Evolutionary conservation across 768 basidiomycete genomes (phyloP).

Genomic region (Tricholoma sp.): DNA sequence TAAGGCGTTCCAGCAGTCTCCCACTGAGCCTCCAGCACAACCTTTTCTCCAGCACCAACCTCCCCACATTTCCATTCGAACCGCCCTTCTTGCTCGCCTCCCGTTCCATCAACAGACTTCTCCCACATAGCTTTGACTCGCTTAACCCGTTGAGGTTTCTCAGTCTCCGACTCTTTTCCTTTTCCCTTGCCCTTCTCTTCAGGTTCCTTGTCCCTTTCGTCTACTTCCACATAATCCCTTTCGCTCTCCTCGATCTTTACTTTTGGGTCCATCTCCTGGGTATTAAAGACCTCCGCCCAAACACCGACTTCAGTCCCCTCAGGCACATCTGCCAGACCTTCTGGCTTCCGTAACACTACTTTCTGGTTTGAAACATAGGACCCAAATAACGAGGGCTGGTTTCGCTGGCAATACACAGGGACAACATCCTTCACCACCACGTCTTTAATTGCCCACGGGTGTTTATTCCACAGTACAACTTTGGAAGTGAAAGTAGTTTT

Average conservation of each 20-base stretch:
- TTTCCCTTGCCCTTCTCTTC: constrained; percentile 15
- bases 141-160: constrained; percentile 1
- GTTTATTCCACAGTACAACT: constrained; percentile 44
- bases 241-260: not conserved
- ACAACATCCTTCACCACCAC: constrained; percentile 45
- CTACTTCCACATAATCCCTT: not conserved
- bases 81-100: constrained; percentile 50
- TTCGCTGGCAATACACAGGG: constrained; percentile 33
- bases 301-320: constrained; percentile 32
- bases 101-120: constrained; percentile 35
- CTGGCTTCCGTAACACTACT: constrained; percentile 43
- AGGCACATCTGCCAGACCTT: constrained; percentile 39
- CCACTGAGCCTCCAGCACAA: constrained; percentile 44
- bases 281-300: not conserved
- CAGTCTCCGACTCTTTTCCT: constrained; percentile 21
- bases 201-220: not conserved
- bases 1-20: constrained; percentile 43
- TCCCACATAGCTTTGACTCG: constrained; percentile 30
- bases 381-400: constrained; percentile 10
- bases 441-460: constrained; percentile 36
- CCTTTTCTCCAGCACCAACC: constrained; percentile 36
- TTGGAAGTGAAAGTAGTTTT: constrained; percentile 41
- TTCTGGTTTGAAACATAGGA: constrained; percentile 16
- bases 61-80: constrained; percentile 47
- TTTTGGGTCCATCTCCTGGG: not conserved